phyloP scores from a whole-genome alignment of 192 early-diverging fungal genomes.

The Coemansia sp. region DNA sequence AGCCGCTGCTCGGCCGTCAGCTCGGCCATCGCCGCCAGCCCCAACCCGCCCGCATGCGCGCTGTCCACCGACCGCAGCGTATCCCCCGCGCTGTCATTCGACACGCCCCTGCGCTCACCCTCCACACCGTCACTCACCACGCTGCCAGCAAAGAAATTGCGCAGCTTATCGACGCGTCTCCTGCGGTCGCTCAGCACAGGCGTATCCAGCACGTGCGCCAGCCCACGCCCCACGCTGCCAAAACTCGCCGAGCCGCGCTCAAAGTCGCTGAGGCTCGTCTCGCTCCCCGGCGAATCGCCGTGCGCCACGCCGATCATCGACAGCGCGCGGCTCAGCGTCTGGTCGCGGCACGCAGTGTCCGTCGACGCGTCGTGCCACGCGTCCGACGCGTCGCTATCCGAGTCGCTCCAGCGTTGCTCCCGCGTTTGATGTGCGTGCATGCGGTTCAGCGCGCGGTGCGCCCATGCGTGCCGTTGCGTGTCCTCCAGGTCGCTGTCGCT shows the following conservation, averaged over 20 bases:
- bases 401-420: constrained; percentile 27
- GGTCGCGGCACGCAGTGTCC: constrained; percentile 14
- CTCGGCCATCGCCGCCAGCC: not conserved
- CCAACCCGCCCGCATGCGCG: not conserved
- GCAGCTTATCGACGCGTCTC: constrained; percentile 52
- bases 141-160: constrained; percentile 52
- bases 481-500: constrained; percentile 36
- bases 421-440: constrained; percentile 8
- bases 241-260: not conserved
- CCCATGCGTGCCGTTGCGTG: constrained; percentile 26
- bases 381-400: constrained; percentile 4
- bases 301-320: constrained; percentile 53
- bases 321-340: constrained; percentile 34
- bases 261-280: constrained; percentile 4
- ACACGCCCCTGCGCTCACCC: not conserved
- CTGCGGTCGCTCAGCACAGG: constrained; percentile 26
- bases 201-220: not conserved
- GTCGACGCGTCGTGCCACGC: not conserved
- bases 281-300: constrained; percentile 29
- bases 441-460: constrained; percentile 8
- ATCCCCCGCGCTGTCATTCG: not conserved
- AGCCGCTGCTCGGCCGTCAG: constrained; percentile 57
- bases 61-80: constrained; percentile 15
- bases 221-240: not conserved
- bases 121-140: not conserved